Percentiles rank a stretch among this genome's conserved stretches.
Evolutionary conservation across 2,329 filamentous ascomycete genomes (phyloP).

Genomic region (Colletotrichum tanaceti): DNA sequence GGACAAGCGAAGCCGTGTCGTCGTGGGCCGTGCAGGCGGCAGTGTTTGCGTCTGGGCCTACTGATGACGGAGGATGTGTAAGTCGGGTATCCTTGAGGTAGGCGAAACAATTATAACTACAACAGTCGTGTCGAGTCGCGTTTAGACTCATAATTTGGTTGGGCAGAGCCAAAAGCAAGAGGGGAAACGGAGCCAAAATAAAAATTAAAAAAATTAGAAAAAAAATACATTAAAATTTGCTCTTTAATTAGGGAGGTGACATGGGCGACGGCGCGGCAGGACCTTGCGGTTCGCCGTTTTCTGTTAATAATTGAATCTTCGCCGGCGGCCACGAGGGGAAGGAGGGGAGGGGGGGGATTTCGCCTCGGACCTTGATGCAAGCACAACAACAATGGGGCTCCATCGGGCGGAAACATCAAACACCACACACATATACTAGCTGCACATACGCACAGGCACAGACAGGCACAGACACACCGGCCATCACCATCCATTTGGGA

Average conservation of each 20-base stretch:
- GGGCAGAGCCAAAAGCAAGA: conserved; percentile 23
- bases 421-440: no score
- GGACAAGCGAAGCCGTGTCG: conserved; percentile 33
- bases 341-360: background rate
- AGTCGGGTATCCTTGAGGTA: background rate
- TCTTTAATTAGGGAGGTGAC: conserved; percentile 25
- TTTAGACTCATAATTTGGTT: conserved; percentile 4
- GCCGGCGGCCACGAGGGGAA: conserved; percentile 34
- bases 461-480: background rate
- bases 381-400: conserved; percentile 31
- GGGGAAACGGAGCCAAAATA: background rate
- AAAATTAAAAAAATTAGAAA: background rate
- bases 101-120: conserved; percentile 6
- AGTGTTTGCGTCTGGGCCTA: background rate
- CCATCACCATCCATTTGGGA: conserved; percentile 20
- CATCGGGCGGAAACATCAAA: conserved; percentile 35
- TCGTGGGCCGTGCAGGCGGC: conserved; percentile 4
- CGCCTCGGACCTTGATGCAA: conserved; percentile 34
- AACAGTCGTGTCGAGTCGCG: background rate
- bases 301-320: conserved; percentile 40
- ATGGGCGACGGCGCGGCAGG: conserved; percentile 18
- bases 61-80: background rate
- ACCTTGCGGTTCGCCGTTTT: conserved; percentile 26
- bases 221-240: no score
- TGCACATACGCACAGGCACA: background rate